These are phyloP conservation scores for Daldinia caldariorum DNA, from an alignment of 495 filamentous ascomycete species.

Conservation along the genomic window DNA sequence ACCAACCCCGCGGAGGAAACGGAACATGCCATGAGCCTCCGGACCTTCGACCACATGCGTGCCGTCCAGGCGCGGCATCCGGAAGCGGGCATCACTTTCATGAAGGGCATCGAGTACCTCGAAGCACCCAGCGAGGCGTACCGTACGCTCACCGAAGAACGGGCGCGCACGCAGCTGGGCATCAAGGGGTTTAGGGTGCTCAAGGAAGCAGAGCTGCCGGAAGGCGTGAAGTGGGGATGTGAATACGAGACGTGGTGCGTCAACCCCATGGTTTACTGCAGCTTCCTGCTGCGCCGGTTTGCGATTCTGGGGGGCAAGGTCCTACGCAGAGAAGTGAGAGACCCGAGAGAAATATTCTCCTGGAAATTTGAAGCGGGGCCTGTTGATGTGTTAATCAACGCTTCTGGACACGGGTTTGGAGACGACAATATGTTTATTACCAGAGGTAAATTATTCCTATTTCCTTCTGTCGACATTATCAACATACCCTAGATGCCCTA, in stretches of 20 bases:
- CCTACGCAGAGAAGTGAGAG: conserved; percentile 56
- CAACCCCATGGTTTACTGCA: conserved; percentile 70
- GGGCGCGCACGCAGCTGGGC: conserved; percentile 50
- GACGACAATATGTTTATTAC: conserved; percentile 65
- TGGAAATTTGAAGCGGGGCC: conserved; percentile 48
- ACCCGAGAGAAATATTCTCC: conserved; percentile 59
- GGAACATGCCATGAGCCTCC: conserved; percentile 61
- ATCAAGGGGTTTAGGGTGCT: conserved; percentile 59
- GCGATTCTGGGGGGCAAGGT: conserved; percentile 59
- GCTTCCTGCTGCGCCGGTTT: conserved; percentile 64
- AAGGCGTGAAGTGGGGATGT: conserved; percentile 63
- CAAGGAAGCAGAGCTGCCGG: conserved; percentile 53
- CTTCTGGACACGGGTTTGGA: conserved; percentile 65
- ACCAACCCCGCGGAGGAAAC: conserved; percentile 40
- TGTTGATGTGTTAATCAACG: conserved; percentile 66
- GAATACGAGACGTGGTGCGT: conserved; percentile 67
- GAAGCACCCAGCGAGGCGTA: conserved; percentile 58
- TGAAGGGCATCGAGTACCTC: conserved; percentile 69
- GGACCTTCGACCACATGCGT: conserved; percentile 64
- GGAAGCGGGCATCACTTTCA: conserved; percentile 61
- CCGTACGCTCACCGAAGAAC: conserved; percentile 42
- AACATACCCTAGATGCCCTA: background rate
- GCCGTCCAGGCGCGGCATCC: conserved; percentile 51
- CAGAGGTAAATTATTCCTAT: conserved; percentile 50
- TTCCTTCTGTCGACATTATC: background rate